These are phyloP conservation scores for Paramecium sexaurelia DNA, from an alignment of 73 alveolate genomes.

Conservation along the genomic window DNA sequence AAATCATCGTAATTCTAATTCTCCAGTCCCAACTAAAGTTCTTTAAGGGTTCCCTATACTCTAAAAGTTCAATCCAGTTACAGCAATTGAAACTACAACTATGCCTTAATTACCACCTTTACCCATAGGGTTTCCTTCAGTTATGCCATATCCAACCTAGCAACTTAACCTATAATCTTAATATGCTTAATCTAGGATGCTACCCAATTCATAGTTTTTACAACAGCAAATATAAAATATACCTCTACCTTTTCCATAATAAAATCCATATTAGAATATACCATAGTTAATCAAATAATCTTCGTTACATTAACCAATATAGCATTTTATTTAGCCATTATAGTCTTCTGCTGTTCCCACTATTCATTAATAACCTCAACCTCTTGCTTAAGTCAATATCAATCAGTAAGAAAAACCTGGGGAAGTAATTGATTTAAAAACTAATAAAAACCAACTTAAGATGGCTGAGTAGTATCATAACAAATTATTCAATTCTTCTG, in stretches of 20 bases:
- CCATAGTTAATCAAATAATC: neutral
- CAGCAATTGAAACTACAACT: neutral
- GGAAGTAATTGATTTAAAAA: neutral
- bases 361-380: neutral
- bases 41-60: neutral
- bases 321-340: neutral
- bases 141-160: neutral
- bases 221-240: neutral
- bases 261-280: neutral
- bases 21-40: neutral
- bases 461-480: neutral
- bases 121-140: neutral
- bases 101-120: neutral
- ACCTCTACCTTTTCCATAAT: neutral
- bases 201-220: neutral
- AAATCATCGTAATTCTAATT: neutral
- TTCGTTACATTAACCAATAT: neutral
- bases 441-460: neutral
- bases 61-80: neutral
- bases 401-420: neutral
- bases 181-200: neutral
- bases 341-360: neutral
- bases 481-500: neutral
- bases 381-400: neutral
- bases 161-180: neutral